Evolutionary conservation across 768 basidiomycete genomes (phyloP), one percentile per base, ranked within the genome.

Genomic region (Trametes sanguinea): DNA sequence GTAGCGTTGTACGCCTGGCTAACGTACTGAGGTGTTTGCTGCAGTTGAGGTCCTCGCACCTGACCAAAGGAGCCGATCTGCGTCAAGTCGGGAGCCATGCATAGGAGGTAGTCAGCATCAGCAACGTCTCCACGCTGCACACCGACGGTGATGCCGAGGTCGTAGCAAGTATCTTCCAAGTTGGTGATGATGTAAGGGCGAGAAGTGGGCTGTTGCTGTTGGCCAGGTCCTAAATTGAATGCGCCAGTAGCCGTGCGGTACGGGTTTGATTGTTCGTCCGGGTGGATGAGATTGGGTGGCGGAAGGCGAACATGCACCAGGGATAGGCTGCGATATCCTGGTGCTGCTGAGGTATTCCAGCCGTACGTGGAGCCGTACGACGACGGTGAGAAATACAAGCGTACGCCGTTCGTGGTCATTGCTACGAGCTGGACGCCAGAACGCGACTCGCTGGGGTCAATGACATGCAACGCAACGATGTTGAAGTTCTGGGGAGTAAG

Each of bases 291-390:
- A 73, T 87, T 89, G 44, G 82, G 75, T 1, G 90, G 91, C 42
- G 92, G 89, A 29, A 93, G 77, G 62, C 94, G 86, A 44, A 96
- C 86, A 71, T 95, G 93, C 40, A 83, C 71, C 37, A 95, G 81
- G 65, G 89, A 84, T 40, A 94, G 78, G 40, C 81, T 74, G 29
- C 85, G 78, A 62, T 81, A 84, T 46, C 81, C 76, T 0, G 63
- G 48, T 1, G 54, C 17, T 8, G 58, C 14, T 14, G 54, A 42
- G 1, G 63, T n/a, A 30, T 44, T 48, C 71, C 85, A 87, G 27
- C 77, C 76, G 64, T 82, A 83, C 22, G 76, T 73, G 53, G 76
- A 74, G 0, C 76, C 68, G 3, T 82, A 76, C 3, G 61, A 37
- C 2, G 63, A 63, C 7, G 88, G 82, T 1, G 83, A 83, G 71